phyloP scores from a whole-genome alignment of 345 rosid genomes.

The Camelina neglecta region DNA sequence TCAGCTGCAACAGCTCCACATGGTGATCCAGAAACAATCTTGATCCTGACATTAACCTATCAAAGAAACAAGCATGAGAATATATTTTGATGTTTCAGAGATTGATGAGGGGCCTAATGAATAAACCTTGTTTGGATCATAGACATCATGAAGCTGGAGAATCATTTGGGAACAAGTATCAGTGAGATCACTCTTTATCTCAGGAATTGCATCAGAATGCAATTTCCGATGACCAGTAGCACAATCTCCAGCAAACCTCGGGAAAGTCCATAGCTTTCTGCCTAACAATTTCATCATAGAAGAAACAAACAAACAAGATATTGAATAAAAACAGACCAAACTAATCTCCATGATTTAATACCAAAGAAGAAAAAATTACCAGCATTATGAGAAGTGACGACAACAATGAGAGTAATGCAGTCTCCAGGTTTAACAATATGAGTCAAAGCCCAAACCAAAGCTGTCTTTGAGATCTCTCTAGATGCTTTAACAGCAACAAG shows the following conservation, averaged over 20 bases:
- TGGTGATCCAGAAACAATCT: conserved; percentile 88
- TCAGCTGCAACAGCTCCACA: conserved; percentile 87
- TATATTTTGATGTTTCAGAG: neutral
- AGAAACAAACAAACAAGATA: conserved; percentile 1
- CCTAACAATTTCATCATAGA: conserved; percentile 50
- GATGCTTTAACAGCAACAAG: conserved; percentile 97
- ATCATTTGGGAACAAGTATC: conserved; percentile 99
- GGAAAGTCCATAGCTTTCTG: conserved; percentile 87
- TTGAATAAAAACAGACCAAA: conserved; percentile 15
- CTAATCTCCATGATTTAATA: conserved; percentile 10
- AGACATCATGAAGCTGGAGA: conserved; percentile 95
- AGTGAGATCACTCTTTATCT: conserved; percentile 76
- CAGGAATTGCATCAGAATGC: conserved; percentile 70
- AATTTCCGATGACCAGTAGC: conserved; percentile 83
- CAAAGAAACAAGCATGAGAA: conserved; percentile 10
- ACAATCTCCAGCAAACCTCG: conserved; percentile 96
- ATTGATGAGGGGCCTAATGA: neutral
- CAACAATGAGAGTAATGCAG: conserved; percentile 88
- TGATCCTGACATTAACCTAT: conserved; percentile 90
- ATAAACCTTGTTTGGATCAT: conserved; percentile 89
- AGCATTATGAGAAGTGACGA: conserved; percentile 71
- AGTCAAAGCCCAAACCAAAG: conserved; percentile 97
- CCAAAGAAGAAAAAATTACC: conserved; percentile 51
- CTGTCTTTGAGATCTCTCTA: conserved; percentile 89
- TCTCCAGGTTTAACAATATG: conserved; percentile 97